Conservation (phyloP, 2,329 filamentous ascomycete genomes). For the Fusarium nanum region DNA sequence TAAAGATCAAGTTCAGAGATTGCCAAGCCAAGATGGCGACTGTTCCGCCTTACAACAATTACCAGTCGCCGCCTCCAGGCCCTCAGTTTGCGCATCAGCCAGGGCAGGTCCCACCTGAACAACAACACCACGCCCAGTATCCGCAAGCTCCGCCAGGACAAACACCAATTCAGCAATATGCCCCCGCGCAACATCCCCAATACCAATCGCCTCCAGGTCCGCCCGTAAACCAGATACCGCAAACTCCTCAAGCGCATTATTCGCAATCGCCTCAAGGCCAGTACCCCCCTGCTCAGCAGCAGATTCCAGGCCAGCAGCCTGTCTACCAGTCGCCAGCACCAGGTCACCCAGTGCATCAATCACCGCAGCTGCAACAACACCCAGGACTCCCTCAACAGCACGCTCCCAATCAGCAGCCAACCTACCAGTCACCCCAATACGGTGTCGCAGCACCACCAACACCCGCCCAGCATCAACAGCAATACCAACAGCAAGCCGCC, state of each 20-base stretch:
- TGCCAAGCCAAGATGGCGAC: constrained; percentile 13
- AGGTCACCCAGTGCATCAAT: not conserved
- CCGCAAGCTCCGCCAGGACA: not conserved
- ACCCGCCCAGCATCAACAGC: constrained; percentile 12
- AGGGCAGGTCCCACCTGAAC: not conserved
- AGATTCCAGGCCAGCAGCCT: not conserved
- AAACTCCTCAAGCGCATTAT: not conserved
- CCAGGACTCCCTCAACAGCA: constrained; percentile 12
- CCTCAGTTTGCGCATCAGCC: not conserved
- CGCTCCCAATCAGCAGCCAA: not conserved
- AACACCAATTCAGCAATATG: not conserved
- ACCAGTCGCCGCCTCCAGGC: not conserved
- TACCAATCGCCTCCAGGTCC: not conserved
- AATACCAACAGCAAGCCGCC: constrained; percentile 20
- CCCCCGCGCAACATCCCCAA: not conserved
- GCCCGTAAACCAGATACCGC: not conserved
- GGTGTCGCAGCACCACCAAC: constrained; percentile 20
- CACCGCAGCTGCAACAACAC: not conserved
- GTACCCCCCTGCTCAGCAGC: not conserved
- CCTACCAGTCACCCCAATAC: not conserved
- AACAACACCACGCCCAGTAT: not conserved
- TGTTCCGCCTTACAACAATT: constrained; percentile 9
- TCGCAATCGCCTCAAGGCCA: not conserved
- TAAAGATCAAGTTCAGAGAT: not conserved
- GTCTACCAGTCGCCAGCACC: not conserved